These are phyloP conservation scores for Hypomyces perniciosus DNA, from an alignment of 2,329 filamentous ascomycete genomes.

Conservation along the genomic window DNA sequence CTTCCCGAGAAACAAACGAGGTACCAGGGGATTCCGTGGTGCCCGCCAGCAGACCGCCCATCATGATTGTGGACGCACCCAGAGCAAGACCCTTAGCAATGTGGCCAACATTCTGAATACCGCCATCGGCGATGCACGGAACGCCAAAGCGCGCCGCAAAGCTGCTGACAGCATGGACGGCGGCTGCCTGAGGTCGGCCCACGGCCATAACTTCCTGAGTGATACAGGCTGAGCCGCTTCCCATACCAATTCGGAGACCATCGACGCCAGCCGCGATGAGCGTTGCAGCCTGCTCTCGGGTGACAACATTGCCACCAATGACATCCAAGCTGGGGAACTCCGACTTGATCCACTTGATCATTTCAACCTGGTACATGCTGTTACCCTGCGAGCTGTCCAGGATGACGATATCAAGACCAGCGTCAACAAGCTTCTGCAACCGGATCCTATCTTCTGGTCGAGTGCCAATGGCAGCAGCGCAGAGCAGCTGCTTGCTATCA, in stretches of 20 bases:
- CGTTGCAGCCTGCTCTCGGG: constrained; percentile 86
- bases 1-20: constrained; percentile 92
- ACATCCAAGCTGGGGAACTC: constrained; percentile 84
- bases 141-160: constrained; percentile 94
- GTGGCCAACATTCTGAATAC: constrained; percentile 97
- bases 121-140: constrained; percentile 95
- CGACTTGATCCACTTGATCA: constrained; percentile 93
- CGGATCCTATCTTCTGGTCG: constrained; percentile 87
- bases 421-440: constrained; percentile 82
- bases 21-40: constrained; percentile 96
- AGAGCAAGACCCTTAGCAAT: constrained; percentile 97
- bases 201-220: constrained; percentile 99
- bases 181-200: constrained; percentile 88
- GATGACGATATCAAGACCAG: constrained; percentile 90
- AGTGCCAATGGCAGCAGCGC: constrained; percentile 91
- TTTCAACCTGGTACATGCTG: constrained; percentile 97
- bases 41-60: constrained; percentile 94
- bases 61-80: constrained; percentile 95
- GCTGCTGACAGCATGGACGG: constrained; percentile 81
- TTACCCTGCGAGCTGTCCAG: constrained; percentile 97
- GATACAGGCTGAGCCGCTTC: constrained; percentile 94
- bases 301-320: constrained; percentile 97
- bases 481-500: constrained; percentile 94
- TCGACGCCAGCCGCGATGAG: constrained; percentile 93
- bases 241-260: constrained; percentile 97